These are phyloP conservation scores for Hypoxylon sp. DNA, from an alignment of 2,329 filamentous ascomycete species.

Conservation along the genomic window DNA sequence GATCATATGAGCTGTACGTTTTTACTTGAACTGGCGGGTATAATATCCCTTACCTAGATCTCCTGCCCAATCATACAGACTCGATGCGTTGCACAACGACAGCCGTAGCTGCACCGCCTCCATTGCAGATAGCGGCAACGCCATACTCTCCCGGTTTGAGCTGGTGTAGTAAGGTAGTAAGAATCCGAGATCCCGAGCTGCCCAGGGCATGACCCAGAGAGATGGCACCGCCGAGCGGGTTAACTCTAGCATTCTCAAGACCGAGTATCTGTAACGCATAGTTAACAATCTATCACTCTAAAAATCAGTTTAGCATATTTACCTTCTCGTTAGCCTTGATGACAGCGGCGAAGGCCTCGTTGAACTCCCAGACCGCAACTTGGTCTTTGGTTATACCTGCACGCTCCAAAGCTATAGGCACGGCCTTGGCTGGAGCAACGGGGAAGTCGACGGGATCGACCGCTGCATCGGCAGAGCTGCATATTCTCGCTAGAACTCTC, in stretches of 20 bases:
- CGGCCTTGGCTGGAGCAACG: slow-evolving; percentile 88
- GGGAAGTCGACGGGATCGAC: slow-evolving; percentile 94
- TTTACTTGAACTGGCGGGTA: slow-evolving; percentile 11
- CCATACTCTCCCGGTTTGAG: slow-evolving; percentile 92
- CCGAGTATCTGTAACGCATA: slow-evolving; percentile 70
- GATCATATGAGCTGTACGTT: background rate
- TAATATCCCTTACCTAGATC: slow-evolving; percentile 8
- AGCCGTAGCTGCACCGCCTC: slow-evolving; percentile 89
- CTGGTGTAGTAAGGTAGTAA: slow-evolving; percentile 90
- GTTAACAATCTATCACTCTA: slow-evolving; percentile 27
- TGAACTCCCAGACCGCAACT: slow-evolving; percentile 96
- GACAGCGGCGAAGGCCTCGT: slow-evolving; percentile 95
- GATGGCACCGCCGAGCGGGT: slow-evolving; percentile 89
- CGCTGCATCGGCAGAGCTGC: slow-evolving; percentile 87
- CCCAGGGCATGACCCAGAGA: slow-evolving; percentile 90
- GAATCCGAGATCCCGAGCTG: slow-evolving; percentile 89
- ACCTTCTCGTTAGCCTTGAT: slow-evolving; percentile 94
- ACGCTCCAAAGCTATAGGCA: slow-evolving; percentile 85
- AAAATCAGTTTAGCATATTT: slow-evolving; percentile 20
- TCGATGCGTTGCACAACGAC: slow-evolving; percentile 88
- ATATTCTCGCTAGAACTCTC: slow-evolving; percentile 85
- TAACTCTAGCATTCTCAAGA: slow-evolving; percentile 80
- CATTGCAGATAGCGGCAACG: slow-evolving; percentile 95
- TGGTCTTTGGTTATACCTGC: slow-evolving; percentile 92
- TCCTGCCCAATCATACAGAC: slow-evolving; percentile 51